Evolutionary conservation across 768 basidiomycete genomes (phyloP).

Genomic region (Panellus pusillus): DNA sequence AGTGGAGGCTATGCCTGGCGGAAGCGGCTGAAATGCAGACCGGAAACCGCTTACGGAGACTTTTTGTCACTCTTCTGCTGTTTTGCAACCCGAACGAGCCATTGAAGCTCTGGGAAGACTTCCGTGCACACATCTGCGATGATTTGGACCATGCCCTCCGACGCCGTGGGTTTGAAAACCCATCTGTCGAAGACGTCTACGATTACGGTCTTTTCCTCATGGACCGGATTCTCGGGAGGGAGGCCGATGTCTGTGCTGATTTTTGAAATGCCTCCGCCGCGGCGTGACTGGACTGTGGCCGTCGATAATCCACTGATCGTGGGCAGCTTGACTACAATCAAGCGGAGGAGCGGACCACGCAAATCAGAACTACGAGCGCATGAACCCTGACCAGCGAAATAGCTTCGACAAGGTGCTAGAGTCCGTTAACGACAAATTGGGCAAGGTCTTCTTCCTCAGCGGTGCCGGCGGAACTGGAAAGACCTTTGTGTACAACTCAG

Average conservation of each 20-base stretch:
- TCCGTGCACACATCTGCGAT: slow-evolving; percentile 38
- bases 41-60: slow-evolving; percentile 32
- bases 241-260: slow-evolving; percentile 25
- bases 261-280: slow-evolving; percentile 15
- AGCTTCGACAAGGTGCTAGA: slow-evolving; percentile 31
- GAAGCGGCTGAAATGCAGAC: slow-evolving; percentile 42
- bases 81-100: slow-evolving; percentile 36
- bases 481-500: slow-evolving; percentile 43
- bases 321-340: slow-evolving; percentile 10
- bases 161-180: slow-evolving; percentile 4
- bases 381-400: slow-evolving; percentile 31
- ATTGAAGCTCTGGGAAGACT: slow-evolving; percentile 34
- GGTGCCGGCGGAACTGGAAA: slow-evolving; percentile 48
- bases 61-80: slow-evolving; percentile 43
- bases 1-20: slow-evolving; percentile 42
- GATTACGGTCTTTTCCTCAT: slow-evolving; percentile 46
- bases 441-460: slow-evolving; percentile 40
- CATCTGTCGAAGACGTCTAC: slow-evolving; percentile 31
- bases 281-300: slow-evolving; percentile 19
- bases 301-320: slow-evolving; percentile 22
- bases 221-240: slow-evolving; percentile 27
- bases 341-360: slow-evolving; percentile 13
- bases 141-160: slow-evolving; percentile 32
- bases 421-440: slow-evolving; percentile 22
- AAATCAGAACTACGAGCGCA: slow-evolving; percentile 14